Evolutionary conservation across 1,284 basidiomycete species (phyloP), one percentile per base, ranked within the genome.

Genomic region (Ustilago tritici): DNA sequence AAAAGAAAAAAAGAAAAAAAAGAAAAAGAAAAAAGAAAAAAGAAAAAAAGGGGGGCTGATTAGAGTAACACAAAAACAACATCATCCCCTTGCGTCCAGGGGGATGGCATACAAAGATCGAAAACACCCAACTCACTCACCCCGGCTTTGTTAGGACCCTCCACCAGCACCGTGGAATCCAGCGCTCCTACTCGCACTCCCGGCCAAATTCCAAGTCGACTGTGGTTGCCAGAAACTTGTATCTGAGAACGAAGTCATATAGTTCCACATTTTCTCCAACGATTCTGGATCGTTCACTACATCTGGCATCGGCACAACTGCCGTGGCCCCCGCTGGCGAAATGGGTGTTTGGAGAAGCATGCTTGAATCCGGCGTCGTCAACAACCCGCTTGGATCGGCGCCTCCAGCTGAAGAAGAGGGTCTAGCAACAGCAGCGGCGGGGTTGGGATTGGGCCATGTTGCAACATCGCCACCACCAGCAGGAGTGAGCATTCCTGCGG

Each of bases 241-340:
- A 36, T 69, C 61, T 43, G 76, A 74, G 35, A 76, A 79, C 1
- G 74, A 53, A 14, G 74, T 76, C 66, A 79, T 70, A 65, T 73
- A 79, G 59, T 79, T 64, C 78, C 78, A 79, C 73, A 79, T 67
- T 23, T 74, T 56, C 38, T 79, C 78, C 14, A 73, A 52, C 40
- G 70, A 70, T 41, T 72, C 77, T 1, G 69, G 65, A 23, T 79
- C 77, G 43, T 72, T 66, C 2, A 71, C 69, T 0, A 73, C 61
- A 35, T 66, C 49, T n/a, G 68, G 73, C 49, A 76, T 70, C 0
- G 57, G 23, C 0, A 61, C 70, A 31, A 58, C 65, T 3, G 61
- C 70, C 4, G 53, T 63, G 4, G 61, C 62, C 1, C 55, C 62
- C 3, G 63, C 50, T 7, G 63, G 31, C 34, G 70, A 59, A 7